A percentile compares a stretch with the other conserved stretches of the same genome.
Evolutionary conservation across 495 filamentous ascomycete genomes (phyloP).

Genomic region (Trichoderma erinaceum): DNA sequence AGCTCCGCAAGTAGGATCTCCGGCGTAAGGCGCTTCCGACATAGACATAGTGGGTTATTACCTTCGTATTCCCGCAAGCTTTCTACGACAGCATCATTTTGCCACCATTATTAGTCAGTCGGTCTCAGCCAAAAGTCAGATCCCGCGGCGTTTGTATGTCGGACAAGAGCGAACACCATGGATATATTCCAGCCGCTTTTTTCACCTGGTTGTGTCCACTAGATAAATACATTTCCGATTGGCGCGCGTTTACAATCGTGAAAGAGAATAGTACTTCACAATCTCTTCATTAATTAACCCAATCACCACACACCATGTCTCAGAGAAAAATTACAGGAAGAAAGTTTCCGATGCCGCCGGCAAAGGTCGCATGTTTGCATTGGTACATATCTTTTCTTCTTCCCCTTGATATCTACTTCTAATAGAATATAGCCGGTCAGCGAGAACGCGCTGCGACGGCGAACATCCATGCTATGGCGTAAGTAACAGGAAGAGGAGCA

Average conservation of each 20-base stretch:
- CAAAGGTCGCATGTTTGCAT: not conserved
- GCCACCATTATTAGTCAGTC: not conserved
- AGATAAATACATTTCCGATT: not conserved
- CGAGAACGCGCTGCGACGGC: not conserved
- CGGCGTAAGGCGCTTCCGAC: not conserved
- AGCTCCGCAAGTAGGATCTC: not conserved
- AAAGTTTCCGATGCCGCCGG: not conserved
- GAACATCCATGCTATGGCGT: not conserved
- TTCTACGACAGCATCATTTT: not conserved
- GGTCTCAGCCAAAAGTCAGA: not conserved
- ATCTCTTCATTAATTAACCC: not conserved
- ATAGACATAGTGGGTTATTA: not conserved
- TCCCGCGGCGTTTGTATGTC: not conserved
- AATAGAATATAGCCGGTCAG: not conserved
- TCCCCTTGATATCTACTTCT: not conserved
- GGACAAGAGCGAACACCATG: not conserved
- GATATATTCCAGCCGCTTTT: not conserved
- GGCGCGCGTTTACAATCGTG: not conserved
- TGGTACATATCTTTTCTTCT: not conserved
- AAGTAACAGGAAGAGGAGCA: not conserved
- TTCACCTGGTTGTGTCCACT: not conserved
- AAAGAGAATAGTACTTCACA: not conserved
- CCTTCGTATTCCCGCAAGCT: conserved; percentile 1
- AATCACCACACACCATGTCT: not conserved
- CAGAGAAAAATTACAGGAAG: not conserved